Percentiles rank a stretch among this genome's conserved stretches.
phyloP scores from a whole-genome alignment of 495 filamentous ascomycete genomes.

The Penicillium daleae region DNA sequence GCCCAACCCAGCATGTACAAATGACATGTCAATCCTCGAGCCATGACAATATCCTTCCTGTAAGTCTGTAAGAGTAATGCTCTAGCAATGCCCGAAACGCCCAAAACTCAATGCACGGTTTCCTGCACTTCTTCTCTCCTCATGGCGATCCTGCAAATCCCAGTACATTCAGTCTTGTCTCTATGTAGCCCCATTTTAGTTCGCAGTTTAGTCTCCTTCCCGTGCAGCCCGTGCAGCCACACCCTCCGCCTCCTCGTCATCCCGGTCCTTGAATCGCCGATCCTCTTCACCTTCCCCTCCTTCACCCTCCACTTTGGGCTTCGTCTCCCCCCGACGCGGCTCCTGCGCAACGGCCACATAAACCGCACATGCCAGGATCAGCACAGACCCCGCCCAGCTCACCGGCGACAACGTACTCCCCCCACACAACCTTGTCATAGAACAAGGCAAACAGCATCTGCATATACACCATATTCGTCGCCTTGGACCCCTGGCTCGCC shows the following conservation, averaged over 20 bases:
- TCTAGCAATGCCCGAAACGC: background rate
- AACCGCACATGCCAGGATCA: conserved; percentile 82
- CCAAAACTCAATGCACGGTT: conserved; percentile 22
- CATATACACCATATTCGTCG: conserved; percentile 88
- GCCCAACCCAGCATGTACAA: background rate
- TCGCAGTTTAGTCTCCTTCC: background rate
- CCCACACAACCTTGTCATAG: conserved; percentile 81
- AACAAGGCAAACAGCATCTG: conserved; percentile 90
- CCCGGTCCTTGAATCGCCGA: conserved; percentile 16
- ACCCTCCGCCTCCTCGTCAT: conserved; percentile 17
- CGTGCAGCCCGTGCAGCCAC: conserved; percentile 6
- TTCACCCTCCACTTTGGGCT: background rate
- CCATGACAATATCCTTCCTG: too few species aligned
- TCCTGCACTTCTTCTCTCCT: background rate
- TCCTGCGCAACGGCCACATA: conserved; percentile 68
- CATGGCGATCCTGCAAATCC: background rate
- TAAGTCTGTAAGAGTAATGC: too few species aligned
- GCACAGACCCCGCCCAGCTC: conserved; percentile 71
- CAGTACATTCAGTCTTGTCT: too few species aligned
- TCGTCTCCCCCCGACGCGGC: conserved; percentile 22
- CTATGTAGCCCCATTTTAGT: too few species aligned
- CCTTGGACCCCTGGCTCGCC: conserved; percentile 57
- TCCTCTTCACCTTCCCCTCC: conserved; percentile 9
- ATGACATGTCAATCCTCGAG: background rate
- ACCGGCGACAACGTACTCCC: conserved; percentile 64